Evolutionary conservation across 768 basidiomycete genomes (phyloP), one percentile per base, ranked within the genome.

Genomic region (Piloderma croceum): DNA sequence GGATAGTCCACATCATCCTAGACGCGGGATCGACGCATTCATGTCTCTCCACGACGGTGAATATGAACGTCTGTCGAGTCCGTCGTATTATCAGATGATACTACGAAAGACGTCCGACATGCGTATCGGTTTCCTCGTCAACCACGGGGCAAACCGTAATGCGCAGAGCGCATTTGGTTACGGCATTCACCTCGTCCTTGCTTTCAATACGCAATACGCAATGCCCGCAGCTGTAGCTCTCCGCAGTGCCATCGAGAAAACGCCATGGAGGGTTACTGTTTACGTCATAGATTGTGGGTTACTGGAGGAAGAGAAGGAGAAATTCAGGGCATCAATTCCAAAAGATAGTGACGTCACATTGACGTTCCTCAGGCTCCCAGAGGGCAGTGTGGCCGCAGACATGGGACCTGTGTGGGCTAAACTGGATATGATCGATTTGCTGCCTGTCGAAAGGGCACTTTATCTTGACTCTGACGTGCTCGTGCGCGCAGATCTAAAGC

Each of bases 391-490:
- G 29, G 43, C 59, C 5, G 40, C 38, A 4, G 46, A 48, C 18
- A 39, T 59, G 45, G 65, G 68, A 6, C 27, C 59, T 2, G 50
- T 56, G 0, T 79, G 76, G 74, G 72, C 69, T 6, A 79, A 77
- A 53, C 39, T 79, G 19, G 74, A 74, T 39, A 58, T 76, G 57
- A 53, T 71, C 23, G 49, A 44, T 2, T 39, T 59, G n/a, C 46
- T 78, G 20, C 77, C 76, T 0, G 63, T 70, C 17, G 73, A 78
- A 48, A 61, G 71, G 0, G 66, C 67, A 7, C 54, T 77, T 4
- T 78, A 77, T 46, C 60, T 79, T 12, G 76, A 80, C 31, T 70
- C 70, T 6, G 78, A 80, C 48, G 57, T 68, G 11, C 55, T 79
- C 1, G 66, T 76, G 9, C 65, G 69, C 13, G 49, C 41, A 7